Percentiles rank a stretch among this genome's conserved stretches.
These are phyloP conservation scores for Radiomyces spectabilis DNA, from an alignment of 192 early-diverging fungal genomes.

Conservation along the genomic window DNA sequence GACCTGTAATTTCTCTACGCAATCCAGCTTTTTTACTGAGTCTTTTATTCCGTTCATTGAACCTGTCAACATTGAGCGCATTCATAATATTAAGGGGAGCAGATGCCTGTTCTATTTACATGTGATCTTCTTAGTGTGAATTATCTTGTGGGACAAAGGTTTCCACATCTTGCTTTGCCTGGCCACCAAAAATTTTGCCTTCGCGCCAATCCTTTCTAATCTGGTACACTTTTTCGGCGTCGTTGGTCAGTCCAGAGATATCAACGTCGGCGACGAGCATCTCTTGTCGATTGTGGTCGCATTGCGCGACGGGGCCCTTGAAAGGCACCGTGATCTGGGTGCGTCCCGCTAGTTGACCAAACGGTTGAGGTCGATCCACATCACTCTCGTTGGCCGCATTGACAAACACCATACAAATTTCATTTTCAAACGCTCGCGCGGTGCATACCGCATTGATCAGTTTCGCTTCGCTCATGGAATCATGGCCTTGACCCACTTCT, in stretches of 20 bases:
- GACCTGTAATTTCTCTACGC: too few species aligned
- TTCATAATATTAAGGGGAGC: too few species aligned
- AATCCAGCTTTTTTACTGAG: too few species aligned
- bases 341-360: conserved; percentile 11
- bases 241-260: neutral
- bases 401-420: conserved; percentile 16
- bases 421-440: conserved; percentile 20
- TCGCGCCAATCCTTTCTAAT: conserved; percentile 20
- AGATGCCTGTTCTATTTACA: too few species aligned
- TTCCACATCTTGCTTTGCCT: too few species aligned
- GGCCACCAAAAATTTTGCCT: too few species aligned
- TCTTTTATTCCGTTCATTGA: too few species aligned
- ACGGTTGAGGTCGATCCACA: neutral
- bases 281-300: conserved; percentile 14
- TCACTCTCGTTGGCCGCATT: conserved; percentile 13
- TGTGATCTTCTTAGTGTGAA: too few species aligned
- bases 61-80: too few species aligned
- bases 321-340: conserved; percentile 20
- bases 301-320: conserved; percentile 11
- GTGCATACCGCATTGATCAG: conserved; percentile 11
- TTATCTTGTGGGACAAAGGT: too few species aligned
- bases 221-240: conserved; percentile 17
- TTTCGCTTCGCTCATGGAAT: conserved; percentile 11
- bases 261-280: conserved; percentile 19
- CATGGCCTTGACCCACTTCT: neutral